Conservation (phyloP, 805 yeast genomes). For the Schwanniomyces occidentalis region DNA sequence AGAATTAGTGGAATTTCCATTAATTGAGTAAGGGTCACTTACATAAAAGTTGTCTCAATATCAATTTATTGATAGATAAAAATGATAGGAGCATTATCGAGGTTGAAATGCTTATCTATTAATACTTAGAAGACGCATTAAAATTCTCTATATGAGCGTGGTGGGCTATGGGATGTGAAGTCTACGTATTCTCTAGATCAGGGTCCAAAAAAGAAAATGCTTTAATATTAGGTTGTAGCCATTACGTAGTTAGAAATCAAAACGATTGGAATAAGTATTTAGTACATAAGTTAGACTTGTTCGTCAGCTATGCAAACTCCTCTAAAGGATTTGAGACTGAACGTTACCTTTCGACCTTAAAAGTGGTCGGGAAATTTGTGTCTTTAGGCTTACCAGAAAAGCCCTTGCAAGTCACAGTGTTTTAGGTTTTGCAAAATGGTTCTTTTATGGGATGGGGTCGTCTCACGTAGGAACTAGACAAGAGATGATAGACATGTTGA, state of each 20-base stretch:
- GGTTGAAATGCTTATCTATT: too few species aligned
- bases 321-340: slow-evolving; percentile 51
- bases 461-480: slow-evolving; percentile 36
- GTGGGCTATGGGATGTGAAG: slow-evolving; percentile 61
- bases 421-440: slow-evolving; percentile 25
- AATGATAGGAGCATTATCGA: too few species aligned
- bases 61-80: too few species aligned
- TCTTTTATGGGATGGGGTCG: slow-evolving; percentile 30
- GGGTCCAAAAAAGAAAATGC: slow-evolving; percentile 30
- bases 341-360: slow-evolving; percentile 39
- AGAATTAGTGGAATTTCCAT: too few species aligned
- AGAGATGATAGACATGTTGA: slow-evolving; percentile 38
- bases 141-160: too few species aligned
- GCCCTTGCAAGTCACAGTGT: slow-evolving; percentile 23
- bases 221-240: slow-evolving; percentile 31
- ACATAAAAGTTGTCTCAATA: too few species aligned
- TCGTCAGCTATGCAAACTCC: slow-evolving; percentile 54
- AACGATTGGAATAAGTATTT: slow-evolving; percentile 36
- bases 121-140: too few species aligned
- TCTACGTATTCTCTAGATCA: slow-evolving; percentile 29
- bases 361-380: slow-evolving; percentile 24
- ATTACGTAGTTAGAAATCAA: slow-evolving; percentile 49
- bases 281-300: slow-evolving; percentile 46
- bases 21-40: too few species aligned
- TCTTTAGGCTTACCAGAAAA: slow-evolving; percentile 52